Percentiles rank a stretch among this genome's conserved stretches.
Evolutionary conservation across 1,139 yeast species (phyloP).

Genomic region (Geotrichum europaeum): DNA sequence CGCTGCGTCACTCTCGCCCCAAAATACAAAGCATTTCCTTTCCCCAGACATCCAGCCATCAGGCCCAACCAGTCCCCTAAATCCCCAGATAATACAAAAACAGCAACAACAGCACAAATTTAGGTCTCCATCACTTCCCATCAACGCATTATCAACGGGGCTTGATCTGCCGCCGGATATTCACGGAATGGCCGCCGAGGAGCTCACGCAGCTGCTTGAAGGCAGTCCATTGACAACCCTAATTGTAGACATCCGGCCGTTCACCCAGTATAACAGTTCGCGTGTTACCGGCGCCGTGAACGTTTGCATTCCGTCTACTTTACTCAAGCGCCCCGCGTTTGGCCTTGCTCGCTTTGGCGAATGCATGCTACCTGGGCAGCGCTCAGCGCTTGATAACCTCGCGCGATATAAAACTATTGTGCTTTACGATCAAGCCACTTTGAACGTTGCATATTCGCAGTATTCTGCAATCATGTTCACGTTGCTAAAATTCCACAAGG

Average conservation of each 20-base stretch:
- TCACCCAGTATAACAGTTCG: conserved; percentile 49
- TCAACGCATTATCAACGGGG: conserved; percentile 8
- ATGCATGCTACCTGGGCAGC: conserved; percentile 43
- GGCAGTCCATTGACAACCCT: neutral
- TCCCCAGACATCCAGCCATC: neutral
- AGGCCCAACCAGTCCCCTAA: neutral
- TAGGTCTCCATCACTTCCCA: conserved; percentile 22
- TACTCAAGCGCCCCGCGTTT: conserved; percentile 61
- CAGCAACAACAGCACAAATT: conserved; percentile 1
- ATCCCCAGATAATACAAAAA: neutral
- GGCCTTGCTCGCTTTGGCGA: conserved; percentile 50
- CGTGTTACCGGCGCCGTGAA: conserved; percentile 55
- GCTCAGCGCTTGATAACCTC: conserved; percentile 27
- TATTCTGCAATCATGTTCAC: conserved; percentile 31
- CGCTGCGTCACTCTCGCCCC: neutral
- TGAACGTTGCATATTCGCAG: conserved; percentile 36
- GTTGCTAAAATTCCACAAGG: conserved; percentile 41
- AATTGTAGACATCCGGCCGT: conserved; percentile 66
- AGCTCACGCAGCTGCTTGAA: conserved; percentile 12
- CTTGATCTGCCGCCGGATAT: conserved; percentile 13
- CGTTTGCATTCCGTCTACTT: conserved; percentile 70
- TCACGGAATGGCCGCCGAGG: neutral
- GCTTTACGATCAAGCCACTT: conserved; percentile 46
- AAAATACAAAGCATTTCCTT: neutral
- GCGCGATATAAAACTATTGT: conserved; percentile 36